Percentiles rank a stretch among this genome's conserved stretches.
These are phyloP conservation scores for Senna tora DNA, from an alignment of 306 rosid genomes.

Conservation along the genomic window DNA sequence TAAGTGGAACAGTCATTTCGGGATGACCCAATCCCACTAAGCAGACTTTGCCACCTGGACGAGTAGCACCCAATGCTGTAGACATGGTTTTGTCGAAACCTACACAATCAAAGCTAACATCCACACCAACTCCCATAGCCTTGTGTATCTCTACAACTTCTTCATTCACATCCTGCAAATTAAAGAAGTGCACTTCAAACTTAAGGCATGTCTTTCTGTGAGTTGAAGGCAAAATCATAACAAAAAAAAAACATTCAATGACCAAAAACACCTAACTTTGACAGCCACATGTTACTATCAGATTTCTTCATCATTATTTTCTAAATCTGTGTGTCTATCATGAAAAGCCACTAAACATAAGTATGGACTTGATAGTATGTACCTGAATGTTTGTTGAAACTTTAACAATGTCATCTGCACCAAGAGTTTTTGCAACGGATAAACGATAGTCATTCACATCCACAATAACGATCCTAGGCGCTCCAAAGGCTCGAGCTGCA, in stretches of 20 bases:
- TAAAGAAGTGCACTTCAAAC: constrained; percentile 1
- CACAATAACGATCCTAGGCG: constrained; percentile 66
- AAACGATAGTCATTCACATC: constrained; percentile 81
- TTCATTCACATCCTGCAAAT: constrained; percentile 63
- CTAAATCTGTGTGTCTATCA: not conserved
- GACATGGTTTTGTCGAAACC: constrained; percentile 91
- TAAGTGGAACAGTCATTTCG: constrained; percentile 84
- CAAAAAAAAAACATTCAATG: not conserved
- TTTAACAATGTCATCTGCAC: constrained; percentile 72
- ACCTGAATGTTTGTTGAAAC: constrained; percentile 79
- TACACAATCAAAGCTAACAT: constrained; percentile 83
- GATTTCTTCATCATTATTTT: not conserved
- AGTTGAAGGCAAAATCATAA: too few relatives aligned
- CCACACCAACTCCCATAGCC: constrained; percentile 61
- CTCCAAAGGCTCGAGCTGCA: constrained; percentile 86
- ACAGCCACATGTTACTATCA: not conserved
- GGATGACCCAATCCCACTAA: constrained; percentile 83
- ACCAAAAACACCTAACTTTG: not conserved
- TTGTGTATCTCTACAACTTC: constrained; percentile 63
- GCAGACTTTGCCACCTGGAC: constrained; percentile 86
- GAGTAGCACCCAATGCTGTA: constrained; percentile 75
- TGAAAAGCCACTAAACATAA: too few relatives aligned
- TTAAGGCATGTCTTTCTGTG: too few relatives aligned
- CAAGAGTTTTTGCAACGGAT: constrained; percentile 80
- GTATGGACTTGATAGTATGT: not conserved